Evolutionary conservation across 164 flowering plant species (phyloP), one percentile per base, ranked within the genome.

Genomic region (Vitis rupestris): DNA sequence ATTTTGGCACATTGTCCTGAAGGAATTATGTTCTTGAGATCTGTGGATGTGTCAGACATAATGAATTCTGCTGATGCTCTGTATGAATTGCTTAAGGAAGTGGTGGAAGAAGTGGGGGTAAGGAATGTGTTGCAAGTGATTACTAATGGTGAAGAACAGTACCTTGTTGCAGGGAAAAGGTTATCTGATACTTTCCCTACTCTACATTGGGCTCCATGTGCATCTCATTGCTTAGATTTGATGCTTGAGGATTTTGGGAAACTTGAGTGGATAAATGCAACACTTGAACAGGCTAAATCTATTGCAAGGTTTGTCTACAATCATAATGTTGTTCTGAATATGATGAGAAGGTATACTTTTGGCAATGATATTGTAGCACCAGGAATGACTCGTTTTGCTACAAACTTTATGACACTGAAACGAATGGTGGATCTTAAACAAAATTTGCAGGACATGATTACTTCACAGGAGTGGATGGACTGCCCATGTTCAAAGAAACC

Each of bases 381-480:
- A 1, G 86, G 81, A 15, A 13, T 65, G 23, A 84, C 85, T 61
- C 74, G 80, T 9, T 77, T 72, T 50, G 86, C 86, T 8, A 81
- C 99, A 47, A 86, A 85, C 75, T 94, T 92, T 73, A 53, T 68
- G 49, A 80, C 96, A 37, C 63, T 94, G 79, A 84, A 82, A 67
- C 75, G 87, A 59, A 82, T 94, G 83, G 75, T 87, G 52, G 75
- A 72, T 66, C 81, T 90, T 31, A 86, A 84, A 75, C 83, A 75
- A 65, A 80, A 77, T 79, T 75, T 94, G 83, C 89, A 77, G 71
- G 75, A 79, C 50, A 84, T 92, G 93, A 84, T 92, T 75, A 84
- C 90, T 55, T 92, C 99, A 52, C 88, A 84, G 75, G 99, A 92
- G 75, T 94, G 99, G 99, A 71, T 85, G 79, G 87, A 88, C 52